Evolutionary conservation across 2,329 filamentous ascomycete genomes (phyloP), one percentile per base, ranked within the genome.

Genomic region (Cryphonectria radicalis): DNA sequence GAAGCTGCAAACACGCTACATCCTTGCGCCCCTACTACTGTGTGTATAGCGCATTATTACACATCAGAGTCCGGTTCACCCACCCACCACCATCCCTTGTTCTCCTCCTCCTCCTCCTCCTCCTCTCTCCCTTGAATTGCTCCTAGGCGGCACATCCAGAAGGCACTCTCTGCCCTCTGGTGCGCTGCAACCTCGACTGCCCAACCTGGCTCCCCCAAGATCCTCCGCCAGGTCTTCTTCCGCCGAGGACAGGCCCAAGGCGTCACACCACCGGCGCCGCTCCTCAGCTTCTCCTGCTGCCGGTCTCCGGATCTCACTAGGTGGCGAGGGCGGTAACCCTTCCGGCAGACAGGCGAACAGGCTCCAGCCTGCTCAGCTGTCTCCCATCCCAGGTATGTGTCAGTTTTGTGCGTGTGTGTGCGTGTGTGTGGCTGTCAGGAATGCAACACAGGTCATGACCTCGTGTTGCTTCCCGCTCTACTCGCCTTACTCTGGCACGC

Each of bases 301-400:
- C 71, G 74, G 76, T 75, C 74, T 80, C 75, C 73, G 76, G 74
- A 75, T 81, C 77, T 75, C 77, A 77, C 77, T 79, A 78, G 75
- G 76, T 76, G 75, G 76, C 76, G 75, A 78, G 72, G 65, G 73
- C 73, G 76, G 75, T 73, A 75, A 75, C 72, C 76, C 76, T 74
- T 78, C 82, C 77, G 81, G 80, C 75, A 79, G 81, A 74, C 79
- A 82, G 76, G 76, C 59, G 42, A 63, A n/a, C 35, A 40, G 81
- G 79, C 80, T 81, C 73, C 77, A 78, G 73, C 76, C 80, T 71
- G 76, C 78, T 71, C 77, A 78, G 72, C 82, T 90, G 68, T 85
- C 87, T 73, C 84, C 88, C 46, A 86, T 90, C 76, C 84, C 86
- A 77, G 88, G 87, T 87, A 87, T 78, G 85, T 84, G 28, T 19